Base-by-base conservation (phyloP, 2,329 filamentous ascomycete species). In the Coleophoma eucalyptorum region DNA sequence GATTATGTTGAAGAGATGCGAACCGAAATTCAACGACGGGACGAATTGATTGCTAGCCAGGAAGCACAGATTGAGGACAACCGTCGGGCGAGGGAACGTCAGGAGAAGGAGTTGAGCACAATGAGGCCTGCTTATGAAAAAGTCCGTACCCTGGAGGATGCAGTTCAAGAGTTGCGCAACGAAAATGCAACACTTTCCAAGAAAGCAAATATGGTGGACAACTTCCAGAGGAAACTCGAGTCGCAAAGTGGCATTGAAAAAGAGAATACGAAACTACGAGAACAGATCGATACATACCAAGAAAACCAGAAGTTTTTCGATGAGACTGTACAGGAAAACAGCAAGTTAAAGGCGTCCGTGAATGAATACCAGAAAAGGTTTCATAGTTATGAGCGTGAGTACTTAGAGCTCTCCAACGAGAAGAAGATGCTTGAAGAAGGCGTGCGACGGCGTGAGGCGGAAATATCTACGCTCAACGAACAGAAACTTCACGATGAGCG, bases 31-130 rank as follows among this genome's bases (percentile, higher is more conserved):
- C 78, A 79, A 38, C 82, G 90, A 59, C 83, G 87, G 60, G 84
- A 89, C 65, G 78, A 86, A 51, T 73, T 90, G 46, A 91, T 92
- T 62, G 82, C 83, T 37, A 79, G 75, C 20, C 80, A 90, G 58
- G 88, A 92, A 65, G 77, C 78, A 18, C 80, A 88, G 58, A 69
- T 86, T 11, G 80, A 87, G 50, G 73, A 77, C 32, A 67, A 77
- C 54, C 69, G 70, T 16, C 64, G 70, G 15, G 65, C 70, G 3
- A 63, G 71, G 57, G 70, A 72, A 41, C 71, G 67, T 26, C 63
- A 80, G 32, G 66, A 71, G 48, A 72, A 71, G 53, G 79, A 83
- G 55, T 73, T 81, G 34, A 66, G 70, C 46, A 67, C 68, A 38
- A 66, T 81, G 31, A 72, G 70, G 19, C 46, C 68, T 67, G 50